These are phyloP conservation scores for Metarhizium brunneum DNA, from an alignment of 2,329 filamentous ascomycete species.

Conservation along the genomic window DNA sequence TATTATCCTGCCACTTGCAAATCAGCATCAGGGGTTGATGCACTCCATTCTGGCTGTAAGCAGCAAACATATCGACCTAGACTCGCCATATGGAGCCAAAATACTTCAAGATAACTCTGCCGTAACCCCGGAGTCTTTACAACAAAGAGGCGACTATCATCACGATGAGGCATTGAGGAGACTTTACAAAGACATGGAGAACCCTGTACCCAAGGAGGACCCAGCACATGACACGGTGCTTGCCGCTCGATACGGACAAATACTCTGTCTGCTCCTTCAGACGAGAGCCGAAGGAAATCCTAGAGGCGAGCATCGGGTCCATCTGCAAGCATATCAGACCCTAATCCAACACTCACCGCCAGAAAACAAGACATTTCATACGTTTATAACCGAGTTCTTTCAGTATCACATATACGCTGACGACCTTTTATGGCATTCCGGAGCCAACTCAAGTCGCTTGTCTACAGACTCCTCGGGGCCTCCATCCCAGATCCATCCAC, in stretches of 20 bases:
- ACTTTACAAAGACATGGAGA: constrained; percentile 37
- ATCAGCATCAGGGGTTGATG: constrained; percentile 74
- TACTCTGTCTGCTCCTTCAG: constrained; percentile 51
- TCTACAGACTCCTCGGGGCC: constrained; percentile 36
- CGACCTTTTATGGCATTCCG: constrained; percentile 45
- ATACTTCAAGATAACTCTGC: constrained; percentile 40
- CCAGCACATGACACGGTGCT: constrained; percentile 36
- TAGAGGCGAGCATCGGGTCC: constrained; percentile 65
- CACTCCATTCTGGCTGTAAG: constrained; percentile 81
- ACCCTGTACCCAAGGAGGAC: constrained; percentile 31
- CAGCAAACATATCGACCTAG: constrained; percentile 62
- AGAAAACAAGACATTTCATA: constrained; percentile 53
- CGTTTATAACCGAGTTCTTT: constrained; percentile 67
- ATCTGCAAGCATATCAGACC: constrained; percentile 66
- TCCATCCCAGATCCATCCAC: constrained; percentile 31
- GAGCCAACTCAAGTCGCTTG: constrained; percentile 25
- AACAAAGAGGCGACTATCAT: constrained; percentile 45
- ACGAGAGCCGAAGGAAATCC: constrained; percentile 47
- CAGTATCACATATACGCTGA: constrained; percentile 70
- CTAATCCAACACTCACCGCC: constrained; percentile 57
- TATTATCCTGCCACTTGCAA: constrained; percentile 72
- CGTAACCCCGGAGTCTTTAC: constrained; percentile 36
- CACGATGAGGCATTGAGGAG: constrained; percentile 44
- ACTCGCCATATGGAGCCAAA: constrained; percentile 45
- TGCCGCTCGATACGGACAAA: constrained; percentile 51